Evolutionary conservation across 495 filamentous ascomycete species (phyloP).

Genomic region (Elasticomyces elasticus): DNA sequence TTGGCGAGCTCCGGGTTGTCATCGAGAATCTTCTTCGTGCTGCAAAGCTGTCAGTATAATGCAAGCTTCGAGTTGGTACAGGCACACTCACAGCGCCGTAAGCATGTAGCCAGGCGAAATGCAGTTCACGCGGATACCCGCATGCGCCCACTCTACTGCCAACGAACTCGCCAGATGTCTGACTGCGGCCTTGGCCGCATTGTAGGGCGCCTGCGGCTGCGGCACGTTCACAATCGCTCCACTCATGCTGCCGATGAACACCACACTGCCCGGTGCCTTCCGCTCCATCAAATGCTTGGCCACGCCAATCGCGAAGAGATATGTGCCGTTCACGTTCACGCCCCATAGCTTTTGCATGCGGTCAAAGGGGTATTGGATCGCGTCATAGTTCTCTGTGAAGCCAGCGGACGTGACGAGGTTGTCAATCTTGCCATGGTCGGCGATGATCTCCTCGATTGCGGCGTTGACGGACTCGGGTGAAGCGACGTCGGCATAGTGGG

Average conservation of each 20-base stretch:
- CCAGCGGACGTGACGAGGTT: slow-evolving; percentile 90
- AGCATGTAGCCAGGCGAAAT: slow-evolving; percentile 92
- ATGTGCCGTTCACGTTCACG: slow-evolving; percentile 92
- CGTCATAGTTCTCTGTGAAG: slow-evolving; percentile 91
- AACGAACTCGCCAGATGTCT: slow-evolving; percentile 69
- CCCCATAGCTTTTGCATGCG: slow-evolving; percentile 85
- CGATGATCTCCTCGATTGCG: slow-evolving; percentile 58
- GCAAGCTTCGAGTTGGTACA: not conserved
- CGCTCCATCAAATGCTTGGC: slow-evolving; percentile 84
- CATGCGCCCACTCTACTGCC: slow-evolving; percentile 80
- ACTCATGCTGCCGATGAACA: slow-evolving; percentile 94
- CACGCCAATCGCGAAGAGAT: slow-evolving; percentile 72
- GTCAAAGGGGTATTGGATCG: slow-evolving; percentile 77
- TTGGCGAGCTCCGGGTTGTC: slow-evolving; percentile 79
- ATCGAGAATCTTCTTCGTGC: slow-evolving; percentile 87
- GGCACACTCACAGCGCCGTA: slow-evolving; percentile 63
- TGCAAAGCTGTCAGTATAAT: slow-evolving; percentile 26
- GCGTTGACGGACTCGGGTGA: slow-evolving; percentile 62
- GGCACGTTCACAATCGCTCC: slow-evolving; percentile 87
- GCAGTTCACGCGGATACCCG: slow-evolving; percentile 79
- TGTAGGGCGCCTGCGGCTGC: slow-evolving; percentile 88
- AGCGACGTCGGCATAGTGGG: slow-evolving; percentile 82
- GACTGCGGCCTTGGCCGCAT: slow-evolving; percentile 81
- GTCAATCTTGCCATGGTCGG: slow-evolving; percentile 71
- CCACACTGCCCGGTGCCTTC: slow-evolving; percentile 68